Evolutionary conservation across 164 flowering plant species (phyloP).

Genomic region (Piper betle): DNA sequence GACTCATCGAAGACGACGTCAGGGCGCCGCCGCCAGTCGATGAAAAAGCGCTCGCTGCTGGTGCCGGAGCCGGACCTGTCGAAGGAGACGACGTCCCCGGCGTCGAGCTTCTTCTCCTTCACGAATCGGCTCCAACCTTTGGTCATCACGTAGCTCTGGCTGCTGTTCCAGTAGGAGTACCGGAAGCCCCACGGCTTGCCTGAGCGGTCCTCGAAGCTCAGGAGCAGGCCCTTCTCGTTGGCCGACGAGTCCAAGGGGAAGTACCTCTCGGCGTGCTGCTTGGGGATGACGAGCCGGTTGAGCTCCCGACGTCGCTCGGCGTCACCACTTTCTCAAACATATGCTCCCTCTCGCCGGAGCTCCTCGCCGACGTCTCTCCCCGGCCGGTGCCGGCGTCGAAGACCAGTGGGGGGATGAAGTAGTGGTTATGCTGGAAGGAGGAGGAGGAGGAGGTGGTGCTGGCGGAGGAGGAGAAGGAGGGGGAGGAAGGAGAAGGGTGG

Average conservation of each 20-base stretch:
- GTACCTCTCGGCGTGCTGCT: slow-evolving; percentile 93
- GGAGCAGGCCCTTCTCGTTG: slow-evolving; percentile 62
- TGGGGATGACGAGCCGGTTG: slow-evolving; percentile 83
- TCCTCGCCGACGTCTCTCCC: neutral
- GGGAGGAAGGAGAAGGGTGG: slow-evolving; percentile 7
- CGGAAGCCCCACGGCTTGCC: slow-evolving; percentile 88
- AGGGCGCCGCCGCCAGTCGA: slow-evolving; percentile 77
- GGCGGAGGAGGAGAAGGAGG: slow-evolving; percentile 3
- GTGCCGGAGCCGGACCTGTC: slow-evolving; percentile 52
- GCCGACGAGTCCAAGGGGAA: slow-evolving; percentile 69
- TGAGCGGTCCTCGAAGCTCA: slow-evolving; percentile 71
- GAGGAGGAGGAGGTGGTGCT: slow-evolving; percentile 4
- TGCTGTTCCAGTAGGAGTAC: slow-evolving; percentile 96
- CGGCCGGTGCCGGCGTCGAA: slow-evolving; percentile 7
- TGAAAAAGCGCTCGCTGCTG: slow-evolving; percentile 43
- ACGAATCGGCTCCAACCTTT: slow-evolving; percentile 98
- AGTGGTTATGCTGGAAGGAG: neutral
- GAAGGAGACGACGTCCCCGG: slow-evolving; percentile 87
- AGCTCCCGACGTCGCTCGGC: slow-evolving; percentile 93
- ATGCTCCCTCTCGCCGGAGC: slow-evolving; percentile 43
- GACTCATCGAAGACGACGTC: slow-evolving; percentile 18
- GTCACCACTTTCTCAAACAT: slow-evolving; percentile 97
- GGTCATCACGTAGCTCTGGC: slow-evolving; percentile 99
- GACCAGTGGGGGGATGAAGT: slow-evolving; percentile 6
- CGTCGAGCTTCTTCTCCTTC: slow-evolving; percentile 86